phyloP scores from a whole-genome alignment of 345 rosid species.

The Eutrema japonicum region DNA sequence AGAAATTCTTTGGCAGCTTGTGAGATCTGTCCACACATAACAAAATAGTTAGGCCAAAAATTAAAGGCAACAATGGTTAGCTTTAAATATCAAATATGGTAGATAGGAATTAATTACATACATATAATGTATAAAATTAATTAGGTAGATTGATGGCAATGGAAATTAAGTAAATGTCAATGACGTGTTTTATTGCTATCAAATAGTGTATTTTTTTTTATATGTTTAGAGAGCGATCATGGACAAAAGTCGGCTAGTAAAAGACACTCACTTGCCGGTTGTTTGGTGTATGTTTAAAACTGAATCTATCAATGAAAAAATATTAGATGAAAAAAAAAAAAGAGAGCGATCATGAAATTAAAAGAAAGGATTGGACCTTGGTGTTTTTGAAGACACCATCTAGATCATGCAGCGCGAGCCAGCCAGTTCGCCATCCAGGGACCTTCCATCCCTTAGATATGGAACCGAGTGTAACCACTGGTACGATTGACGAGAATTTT shows the following conservation, averaged over 20 bases:
- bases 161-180: neutral
- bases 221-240: too few relatives aligned
- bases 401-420: constrained; percentile 55
- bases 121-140: too few relatives aligned
- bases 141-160: neutral
- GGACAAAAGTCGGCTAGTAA: neutral
- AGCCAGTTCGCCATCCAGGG: constrained; percentile 68
- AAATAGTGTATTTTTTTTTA: neutral
- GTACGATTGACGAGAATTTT: constrained; percentile 53
- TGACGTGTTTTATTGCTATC: neutral
- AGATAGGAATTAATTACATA: too few relatives aligned
- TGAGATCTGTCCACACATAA: constrained; percentile 45
- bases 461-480: constrained; percentile 60
- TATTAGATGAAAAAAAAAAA: too few relatives aligned
- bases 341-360: neutral
- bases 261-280: too few relatives aligned
- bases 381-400: constrained; percentile 43
- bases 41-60: constrained; percentile 1
- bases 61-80: neutral
- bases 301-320: too few relatives aligned
- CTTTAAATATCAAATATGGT: too few relatives aligned
- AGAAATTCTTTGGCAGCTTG: constrained; percentile 46
- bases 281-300: too few relatives aligned
- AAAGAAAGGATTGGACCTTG: constrained; percentile 40
- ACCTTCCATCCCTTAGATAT: constrained; percentile 63